A percentile compares a stretch with the other conserved stretches of the same genome.
These are phyloP conservation scores for Casuarina equisetifolia DNA, from an alignment of 306 rosid genomes.

Conservation along the genomic window DNA sequence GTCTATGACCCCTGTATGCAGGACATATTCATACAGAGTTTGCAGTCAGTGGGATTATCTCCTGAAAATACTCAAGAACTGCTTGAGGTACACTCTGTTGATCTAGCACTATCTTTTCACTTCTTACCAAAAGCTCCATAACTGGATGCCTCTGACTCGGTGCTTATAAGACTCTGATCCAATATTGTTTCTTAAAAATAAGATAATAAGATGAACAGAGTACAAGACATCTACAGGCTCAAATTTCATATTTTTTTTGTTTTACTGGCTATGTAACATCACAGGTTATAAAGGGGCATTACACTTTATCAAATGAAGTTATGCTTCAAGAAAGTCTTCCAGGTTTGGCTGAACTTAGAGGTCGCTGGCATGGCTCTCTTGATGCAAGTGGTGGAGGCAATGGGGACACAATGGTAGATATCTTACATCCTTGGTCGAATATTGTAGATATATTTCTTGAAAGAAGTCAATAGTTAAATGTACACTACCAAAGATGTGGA, in stretches of 20 bases:
- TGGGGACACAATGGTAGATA: slow-evolving; percentile 86
- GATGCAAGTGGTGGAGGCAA: slow-evolving; percentile 97
- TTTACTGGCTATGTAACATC: slow-evolving; percentile 21
- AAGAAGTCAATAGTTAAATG: background rate
- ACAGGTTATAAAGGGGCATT: slow-evolving; percentile 66
- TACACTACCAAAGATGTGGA: background rate
- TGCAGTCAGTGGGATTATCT: slow-evolving; percentile 75
- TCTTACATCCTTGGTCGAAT: slow-evolving; percentile 26
- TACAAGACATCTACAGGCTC: slow-evolving; percentile 5
- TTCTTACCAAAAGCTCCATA: slow-evolving; percentile 20
- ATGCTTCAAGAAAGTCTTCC: slow-evolving; percentile 81
- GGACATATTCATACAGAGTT: slow-evolving; percentile 78
- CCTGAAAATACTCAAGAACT: slow-evolving; percentile 51
- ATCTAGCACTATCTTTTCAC: slow-evolving; percentile 14
- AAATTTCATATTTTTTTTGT: slow-evolving; percentile 15
- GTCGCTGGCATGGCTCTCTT: slow-evolving; percentile 89
- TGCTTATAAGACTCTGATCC: slow-evolving; percentile 18
- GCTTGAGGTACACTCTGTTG: slow-evolving; percentile 65
- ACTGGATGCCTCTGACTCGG: slow-evolving; percentile 25
- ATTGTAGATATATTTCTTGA: background rate
- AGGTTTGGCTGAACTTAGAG: slow-evolving; percentile 81
- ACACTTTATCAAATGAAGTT: slow-evolving; percentile 52
- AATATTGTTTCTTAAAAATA: slow-evolving; percentile 15
- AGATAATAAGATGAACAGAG: slow-evolving; percentile 7
- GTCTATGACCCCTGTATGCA: slow-evolving; percentile 44